phyloP scores from a whole-genome alignment of 2,329 filamentous ascomycete species.

The Xylaria digitata region DNA sequence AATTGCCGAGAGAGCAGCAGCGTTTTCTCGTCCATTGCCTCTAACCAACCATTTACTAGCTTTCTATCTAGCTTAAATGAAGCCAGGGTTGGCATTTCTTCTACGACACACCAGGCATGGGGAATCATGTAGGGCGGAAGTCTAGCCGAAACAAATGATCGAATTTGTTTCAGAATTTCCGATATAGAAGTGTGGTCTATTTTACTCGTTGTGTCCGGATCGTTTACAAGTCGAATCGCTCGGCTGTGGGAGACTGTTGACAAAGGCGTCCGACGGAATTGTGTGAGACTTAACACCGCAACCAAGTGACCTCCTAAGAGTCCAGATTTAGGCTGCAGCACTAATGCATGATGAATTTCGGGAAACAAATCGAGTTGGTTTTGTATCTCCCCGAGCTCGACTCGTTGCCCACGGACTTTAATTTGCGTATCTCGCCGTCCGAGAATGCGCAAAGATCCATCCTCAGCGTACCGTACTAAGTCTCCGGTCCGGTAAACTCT shows the following conservation, averaged over 20 bases:
- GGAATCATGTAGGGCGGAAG: conserved; percentile 26
- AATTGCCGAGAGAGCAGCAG: conserved; percentile 9
- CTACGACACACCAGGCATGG: conserved; percentile 14
- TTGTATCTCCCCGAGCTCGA: conserved; percentile 29
- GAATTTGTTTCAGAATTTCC: conserved; percentile 12
- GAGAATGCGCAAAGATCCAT: conserved; percentile 26
- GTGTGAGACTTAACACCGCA: conserved; percentile 16
- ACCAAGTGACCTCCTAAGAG: conserved; percentile 16
- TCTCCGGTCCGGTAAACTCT: conserved; percentile 25
- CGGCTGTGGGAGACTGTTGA: neutral
- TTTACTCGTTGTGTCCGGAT: neutral
- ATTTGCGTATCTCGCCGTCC: conserved; percentile 27
- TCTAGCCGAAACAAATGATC: conserved; percentile 20
- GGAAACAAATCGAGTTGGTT: conserved; percentile 20
- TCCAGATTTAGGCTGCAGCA: conserved; percentile 24
- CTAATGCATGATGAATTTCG: conserved; percentile 18
- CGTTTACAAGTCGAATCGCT: neutral
- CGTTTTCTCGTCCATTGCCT: conserved; percentile 16
- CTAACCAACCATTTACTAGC: conserved; percentile 20
- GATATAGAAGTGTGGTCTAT: conserved; percentile 3
- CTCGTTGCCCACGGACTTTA: conserved; percentile 27
- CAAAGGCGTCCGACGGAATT: neutral
- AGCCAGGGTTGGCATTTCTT: conserved; percentile 20
- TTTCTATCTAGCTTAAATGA: conserved; percentile 24
- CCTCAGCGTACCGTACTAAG: conserved; percentile 18